Evolutionary conservation across 495 filamentous ascomycete species (phyloP), one percentile per base, ranked within the genome.

Genomic region (Podospora comata): DNA sequence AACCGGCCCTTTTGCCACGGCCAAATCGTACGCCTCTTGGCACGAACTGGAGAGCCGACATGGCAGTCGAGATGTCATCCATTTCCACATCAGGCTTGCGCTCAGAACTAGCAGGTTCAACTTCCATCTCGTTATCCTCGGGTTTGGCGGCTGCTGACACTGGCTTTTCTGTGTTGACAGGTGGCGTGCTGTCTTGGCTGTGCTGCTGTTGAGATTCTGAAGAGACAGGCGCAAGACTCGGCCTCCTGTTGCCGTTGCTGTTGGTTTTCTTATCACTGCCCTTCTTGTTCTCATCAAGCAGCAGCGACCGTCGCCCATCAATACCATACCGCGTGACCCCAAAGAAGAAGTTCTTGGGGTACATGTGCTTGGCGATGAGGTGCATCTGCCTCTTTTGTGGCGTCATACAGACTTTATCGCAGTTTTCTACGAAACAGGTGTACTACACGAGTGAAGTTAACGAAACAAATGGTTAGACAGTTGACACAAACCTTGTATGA

Each of bases 311-410:
- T 60, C 91, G 85, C 57, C 89, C 89, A 73, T 97, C 95, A 60
- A 97, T 91, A 32, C 95, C 95, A 67, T 93, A 87, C 70, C 94
- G 91, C 0, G 96, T 89, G 34, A 97, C 86, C 26, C 86, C 87
- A 76, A 97, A 98, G 75, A 97, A 94, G 75, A 94, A 99, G 67
- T 91, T 90, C 79, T 87, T 89, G 5, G 94, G 95, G 77, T 95
- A 99, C 82, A 91, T 87, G 73, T 99, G 95, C 79, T 97, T 97
- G 77, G 97, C 94, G 67, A 94, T 91, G 27, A 96, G 79, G 79
- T 99, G 95, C 75, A 91, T 86, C 62, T 90, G 83, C 60, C 95
- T 86, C 77, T 96, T 99, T 69, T 91, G 85, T 4, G 91, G 88
- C 7, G 89, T 93, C 30, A 85, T 89, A 79, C 94, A 98, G 78